These are phyloP conservation scores for Iberis pinnata DNA, from an alignment of 345 rosid genomes.

Conservation along the genomic window DNA sequence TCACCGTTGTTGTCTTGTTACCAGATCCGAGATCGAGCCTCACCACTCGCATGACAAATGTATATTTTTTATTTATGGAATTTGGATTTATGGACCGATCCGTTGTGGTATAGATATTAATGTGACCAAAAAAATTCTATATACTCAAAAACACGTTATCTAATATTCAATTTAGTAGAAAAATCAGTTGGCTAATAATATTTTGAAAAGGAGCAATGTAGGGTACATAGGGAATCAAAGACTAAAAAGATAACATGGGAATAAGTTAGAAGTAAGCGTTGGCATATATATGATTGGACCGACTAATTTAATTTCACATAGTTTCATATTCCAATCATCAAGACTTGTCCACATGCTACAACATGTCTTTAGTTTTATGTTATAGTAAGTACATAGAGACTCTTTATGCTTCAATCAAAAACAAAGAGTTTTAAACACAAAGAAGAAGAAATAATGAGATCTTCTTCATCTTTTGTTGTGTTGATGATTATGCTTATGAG, in stretches of 20 bases:
- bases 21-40: too few relatives aligned
- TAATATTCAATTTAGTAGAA: background rate
- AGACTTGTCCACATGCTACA: slow-evolving; percentile 24
- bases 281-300: slow-evolving; percentile 21
- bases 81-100: too few relatives aligned
- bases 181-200: slow-evolving; percentile 17
- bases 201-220: background rate
- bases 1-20: too few relatives aligned
- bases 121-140: too few relatives aligned
- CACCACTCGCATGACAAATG: too few relatives aligned
- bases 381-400: slow-evolving; percentile 1
- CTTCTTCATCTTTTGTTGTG: slow-evolving; percentile 19
- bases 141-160: background rate
- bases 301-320: slow-evolving; percentile 15
- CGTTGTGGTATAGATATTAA: too few relatives aligned
- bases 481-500: slow-evolving; percentile 9
- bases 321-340: slow-evolving; percentile 25
- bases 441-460: slow-evolving; percentile 4
- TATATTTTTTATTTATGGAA: too few relatives aligned
- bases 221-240: too few relatives aligned
- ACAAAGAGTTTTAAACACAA: background rate
- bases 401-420: background rate
- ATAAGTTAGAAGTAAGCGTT: too few relatives aligned
- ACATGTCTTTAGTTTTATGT: slow-evolving; percentile 2
- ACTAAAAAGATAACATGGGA: too few relatives aligned